phyloP scores from a whole-genome alignment of 2,329 filamentous ascomycete species.

The Exophiala oligosperma region DNA sequence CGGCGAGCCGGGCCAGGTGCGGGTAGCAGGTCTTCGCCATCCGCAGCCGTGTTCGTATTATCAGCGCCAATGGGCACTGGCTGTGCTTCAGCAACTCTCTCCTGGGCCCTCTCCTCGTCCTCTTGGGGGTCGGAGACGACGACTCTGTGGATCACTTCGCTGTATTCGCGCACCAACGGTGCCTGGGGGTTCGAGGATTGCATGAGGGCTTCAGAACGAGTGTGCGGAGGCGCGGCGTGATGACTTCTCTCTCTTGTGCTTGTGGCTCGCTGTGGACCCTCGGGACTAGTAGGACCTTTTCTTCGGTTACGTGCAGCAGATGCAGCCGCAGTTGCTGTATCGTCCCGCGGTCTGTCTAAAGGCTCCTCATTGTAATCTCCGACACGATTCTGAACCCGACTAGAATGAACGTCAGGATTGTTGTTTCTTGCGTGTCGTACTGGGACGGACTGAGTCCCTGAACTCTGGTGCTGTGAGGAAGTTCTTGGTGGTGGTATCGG shows the following conservation, averaged over 20 bases:
- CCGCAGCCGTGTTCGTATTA: constrained; percentile 46
- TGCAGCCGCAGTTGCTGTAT: constrained; percentile 34
- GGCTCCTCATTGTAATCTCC: constrained; percentile 45
- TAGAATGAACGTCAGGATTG: constrained; percentile 29
- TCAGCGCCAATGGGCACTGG: constrained; percentile 48
- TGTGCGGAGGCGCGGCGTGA: constrained; percentile 34
- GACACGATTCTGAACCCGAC: constrained; percentile 39
- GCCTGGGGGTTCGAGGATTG: constrained; percentile 59
- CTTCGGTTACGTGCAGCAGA: constrained; percentile 46
- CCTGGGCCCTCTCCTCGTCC: constrained; percentile 70
- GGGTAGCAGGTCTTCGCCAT: constrained; percentile 32
- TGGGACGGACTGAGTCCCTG: constrained; percentile 37
- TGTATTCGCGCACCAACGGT: constrained; percentile 70
- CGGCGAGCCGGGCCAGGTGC: constrained; percentile 42
- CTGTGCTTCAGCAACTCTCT: constrained; percentile 64
- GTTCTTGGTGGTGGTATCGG: constrained; percentile 77
- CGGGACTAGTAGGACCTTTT: constrained; percentile 47
- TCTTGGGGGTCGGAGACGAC: constrained; percentile 74
- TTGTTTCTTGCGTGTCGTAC: constrained; percentile 42
- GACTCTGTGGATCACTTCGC: constrained; percentile 74
- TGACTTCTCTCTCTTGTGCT: constrained; percentile 44
- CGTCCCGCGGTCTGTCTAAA: constrained; percentile 39
- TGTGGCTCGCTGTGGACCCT: constrained; percentile 44
- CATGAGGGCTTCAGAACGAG: constrained; percentile 44
- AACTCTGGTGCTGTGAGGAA: constrained; percentile 67